Percentiles rank a stretch among this genome's conserved stretches.
Conservation (phyloP, 192 early-diverging fungal species). For the Backusella mclennaniae region DNA sequence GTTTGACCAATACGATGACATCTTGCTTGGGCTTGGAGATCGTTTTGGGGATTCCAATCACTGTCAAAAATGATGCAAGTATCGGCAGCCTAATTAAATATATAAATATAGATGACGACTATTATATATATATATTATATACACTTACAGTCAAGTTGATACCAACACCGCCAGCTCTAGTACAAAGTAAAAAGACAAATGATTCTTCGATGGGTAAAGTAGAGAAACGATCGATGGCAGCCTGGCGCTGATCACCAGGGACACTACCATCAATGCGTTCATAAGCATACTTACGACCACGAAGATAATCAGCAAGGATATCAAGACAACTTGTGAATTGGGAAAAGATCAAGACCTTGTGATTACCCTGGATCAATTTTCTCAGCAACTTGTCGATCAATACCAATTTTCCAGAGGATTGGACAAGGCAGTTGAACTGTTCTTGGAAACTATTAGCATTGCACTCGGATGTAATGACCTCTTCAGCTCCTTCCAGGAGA, state of each 20-base stretch:
- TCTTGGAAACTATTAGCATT: constrained; percentile 54
- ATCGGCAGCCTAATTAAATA: constrained; percentile 64
- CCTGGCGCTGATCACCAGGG: constrained; percentile 76
- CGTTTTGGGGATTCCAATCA: constrained; percentile 91
- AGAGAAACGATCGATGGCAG: constrained; percentile 83
- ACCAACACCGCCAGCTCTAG: constrained; percentile 83
- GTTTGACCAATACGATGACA: constrained; percentile 88
- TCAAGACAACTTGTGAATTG: constrained; percentile 79
- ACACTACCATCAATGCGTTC: constrained; percentile 83
- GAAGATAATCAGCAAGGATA: constrained; percentile 78
- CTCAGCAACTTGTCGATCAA: constrained; percentile 78
- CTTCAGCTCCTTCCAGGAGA: constrained; percentile 73
- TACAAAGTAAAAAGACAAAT: constrained; percentile 86
- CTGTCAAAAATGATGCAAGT: constrained; percentile 85
- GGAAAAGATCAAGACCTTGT: constrained; percentile 86
- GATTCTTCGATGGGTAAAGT: constrained; percentile 60
- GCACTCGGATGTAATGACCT: constrained; percentile 66
- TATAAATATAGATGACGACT: too few relatives aligned
- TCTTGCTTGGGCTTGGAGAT: constrained; percentile 80
- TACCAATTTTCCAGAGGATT: constrained; percentile 77
- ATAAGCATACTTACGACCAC: constrained; percentile 64
- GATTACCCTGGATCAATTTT: constrained; percentile 69
- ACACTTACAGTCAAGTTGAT: constrained; percentile 69
- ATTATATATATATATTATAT: too few relatives aligned
- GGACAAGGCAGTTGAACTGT: constrained; percentile 69